Base-by-base conservation (phyloP, 257 asterid species). In the Solanum chiquidenum region DNA sequence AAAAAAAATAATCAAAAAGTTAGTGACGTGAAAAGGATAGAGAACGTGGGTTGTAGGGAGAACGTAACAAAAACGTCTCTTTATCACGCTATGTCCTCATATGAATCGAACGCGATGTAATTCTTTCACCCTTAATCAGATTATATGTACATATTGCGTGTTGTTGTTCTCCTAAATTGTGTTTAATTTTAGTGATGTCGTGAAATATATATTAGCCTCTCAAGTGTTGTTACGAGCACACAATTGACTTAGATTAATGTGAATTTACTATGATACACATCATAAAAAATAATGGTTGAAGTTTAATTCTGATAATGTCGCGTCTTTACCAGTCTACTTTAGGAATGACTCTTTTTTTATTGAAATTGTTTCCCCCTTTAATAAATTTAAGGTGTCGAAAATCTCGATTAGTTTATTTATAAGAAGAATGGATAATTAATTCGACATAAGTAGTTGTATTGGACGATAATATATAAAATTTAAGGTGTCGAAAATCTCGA, bases 111-210 rank as follows among this genome's bases (percentile, higher is more conserved):
- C 9, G 18, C n/a, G 9, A 52, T 52, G 18, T 6, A 52, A 52
- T 0, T 0, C 0, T 2, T 16, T 25, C 16, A 18, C 1, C 9
- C 10, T 55, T 73, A 5, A 73, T 73, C 1, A 20, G 0, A 35
- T 72, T 2, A 18, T 33, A 8, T 72, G 0, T 18, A 8, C 0
- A 69, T 69, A 29, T 68, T 1, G 1, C 3, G 1, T 6, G 4
- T 25, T 7, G 7, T 25, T 66, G 1, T 66, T 11, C 6, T 46
- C 0, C 1, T 23, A n/a, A 23, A 25, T 25, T 0, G 1, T 66
- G 1, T 25, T 66, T 25, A 2, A 12, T 66, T 66, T 66, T 1
- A 64, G 34, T 64, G 34, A 64, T 25, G 25, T 25, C 0, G 4
- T 64, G 6, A 66, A 25, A 12, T 10, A 20, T 25, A 9, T 68